These are phyloP conservation scores for Colletotrichum musae DNA, from an alignment of 2,329 filamentous ascomycete genomes.

Conservation along the genomic window DNA sequence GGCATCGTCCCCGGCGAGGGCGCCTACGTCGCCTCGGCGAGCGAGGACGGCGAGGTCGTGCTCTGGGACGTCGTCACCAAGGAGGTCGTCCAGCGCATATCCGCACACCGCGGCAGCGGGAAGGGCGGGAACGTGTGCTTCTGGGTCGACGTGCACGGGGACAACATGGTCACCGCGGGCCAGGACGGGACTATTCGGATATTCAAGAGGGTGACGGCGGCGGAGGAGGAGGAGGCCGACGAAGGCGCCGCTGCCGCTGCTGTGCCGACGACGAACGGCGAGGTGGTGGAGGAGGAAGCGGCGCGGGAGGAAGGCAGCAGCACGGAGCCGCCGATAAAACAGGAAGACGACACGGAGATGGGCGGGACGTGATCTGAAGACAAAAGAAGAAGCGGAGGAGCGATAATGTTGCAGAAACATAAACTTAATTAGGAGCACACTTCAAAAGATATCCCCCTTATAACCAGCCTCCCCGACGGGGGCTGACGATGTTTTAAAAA, in stretches of 20 bases:
- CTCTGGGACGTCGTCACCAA: conserved; percentile 95
- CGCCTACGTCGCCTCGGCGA: conserved; percentile 83
- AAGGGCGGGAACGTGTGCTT: conserved; percentile 68
- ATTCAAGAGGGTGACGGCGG: conserved; percentile 53
- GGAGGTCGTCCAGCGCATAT: conserved; percentile 79
- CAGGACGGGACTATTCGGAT: conserved; percentile 69
- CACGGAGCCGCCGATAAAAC: conserved; percentile 41
- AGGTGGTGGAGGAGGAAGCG: background rate
- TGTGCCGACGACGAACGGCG: conserved; percentile 4
- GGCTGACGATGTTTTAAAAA: no score
- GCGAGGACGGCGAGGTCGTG: conserved; percentile 87
- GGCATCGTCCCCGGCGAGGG: conserved; percentile 63
- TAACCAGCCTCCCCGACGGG: no score
- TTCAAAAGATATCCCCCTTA: no score
- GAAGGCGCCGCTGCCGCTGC: background rate
- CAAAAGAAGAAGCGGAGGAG: background rate
- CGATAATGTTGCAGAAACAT: background rate
- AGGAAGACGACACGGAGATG: conserved; percentile 41
- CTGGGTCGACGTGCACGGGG: conserved; percentile 74
- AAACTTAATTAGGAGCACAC: background rate
- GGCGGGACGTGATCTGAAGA: conserved; percentile 14
- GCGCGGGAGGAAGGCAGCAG: background rate
- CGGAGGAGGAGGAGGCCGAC: background rate
- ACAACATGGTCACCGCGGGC: conserved; percentile 70
- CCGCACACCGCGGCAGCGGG: conserved; percentile 52